Percentiles rank a stretch among this genome's conserved stretches.
These are phyloP conservation scores for Trichoderma cornu-damae DNA, from an alignment of 2,329 filamentous ascomycete species.

Conservation along the genomic window DNA sequence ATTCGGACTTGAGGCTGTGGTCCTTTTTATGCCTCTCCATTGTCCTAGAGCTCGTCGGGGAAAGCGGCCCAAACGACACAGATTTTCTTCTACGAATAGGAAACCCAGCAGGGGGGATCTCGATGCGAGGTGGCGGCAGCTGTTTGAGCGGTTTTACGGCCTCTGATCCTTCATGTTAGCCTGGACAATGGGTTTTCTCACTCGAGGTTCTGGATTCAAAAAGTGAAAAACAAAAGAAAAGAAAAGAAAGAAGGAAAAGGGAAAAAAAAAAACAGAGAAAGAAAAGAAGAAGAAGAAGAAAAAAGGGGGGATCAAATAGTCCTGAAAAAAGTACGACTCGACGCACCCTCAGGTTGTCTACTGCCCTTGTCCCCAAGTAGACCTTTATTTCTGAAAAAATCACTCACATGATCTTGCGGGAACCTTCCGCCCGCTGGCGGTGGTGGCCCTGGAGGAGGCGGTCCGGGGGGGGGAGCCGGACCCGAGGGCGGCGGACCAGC, in stretches of 20 bases:
- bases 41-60: slow-evolving; percentile 45
- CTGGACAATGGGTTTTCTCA: not conserved
- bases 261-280: too few relatives aligned
- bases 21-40: slow-evolving; percentile 39
- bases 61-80: slow-evolving; percentile 46
- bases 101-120: slow-evolving; percentile 1
- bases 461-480: slow-evolving; percentile 29
- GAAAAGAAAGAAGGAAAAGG: too few relatives aligned
- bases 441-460: slow-evolving; percentile 30
- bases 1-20: slow-evolving; percentile 27
- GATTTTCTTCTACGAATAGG: slow-evolving; percentile 32
- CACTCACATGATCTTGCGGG: slow-evolving; percentile 43
- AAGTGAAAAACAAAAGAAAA: too few relatives aligned
- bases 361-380: slow-evolving; percentile 14
- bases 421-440: slow-evolving; percentile 31
- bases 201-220: not conserved
- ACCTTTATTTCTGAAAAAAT: slow-evolving; percentile 31
- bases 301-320: not conserved
- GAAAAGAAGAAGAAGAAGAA: too few relatives aligned
- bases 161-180: slow-evolving; percentile 25
- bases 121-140: slow-evolving; percentile 13
- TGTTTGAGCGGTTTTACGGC: slow-evolving; percentile 24
- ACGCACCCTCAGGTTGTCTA: slow-evolving; percentile 38
- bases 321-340: slow-evolving; percentile 26
- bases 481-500: slow-evolving; percentile 29